These are phyloP conservation scores for Hymenoscyphus infarciens DNA, from an alignment of 2,329 filamentous ascomycete genomes.

Conservation along the genomic window DNA sequence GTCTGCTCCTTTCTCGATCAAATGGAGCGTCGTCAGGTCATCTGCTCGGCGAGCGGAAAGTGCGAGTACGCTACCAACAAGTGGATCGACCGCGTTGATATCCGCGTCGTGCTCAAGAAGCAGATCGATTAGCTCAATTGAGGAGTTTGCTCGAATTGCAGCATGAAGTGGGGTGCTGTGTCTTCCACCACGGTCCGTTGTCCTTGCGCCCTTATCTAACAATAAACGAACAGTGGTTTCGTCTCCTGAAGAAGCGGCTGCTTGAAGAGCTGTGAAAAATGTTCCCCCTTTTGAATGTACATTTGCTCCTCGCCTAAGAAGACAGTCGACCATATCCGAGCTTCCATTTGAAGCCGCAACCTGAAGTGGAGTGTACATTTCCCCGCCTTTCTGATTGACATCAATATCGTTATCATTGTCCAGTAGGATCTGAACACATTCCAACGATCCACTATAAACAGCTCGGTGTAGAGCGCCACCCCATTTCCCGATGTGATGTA, in stretches of 20 bases:
- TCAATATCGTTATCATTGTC: constrained; percentile 5
- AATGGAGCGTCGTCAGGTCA: neutral
- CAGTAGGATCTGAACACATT: neutral
- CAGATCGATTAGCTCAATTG: constrained; percentile 5
- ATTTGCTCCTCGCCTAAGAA: constrained; percentile 5
- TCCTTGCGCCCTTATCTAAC: constrained; percentile 2
- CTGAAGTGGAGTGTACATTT: neutral
- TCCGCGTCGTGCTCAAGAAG: constrained; percentile 4
- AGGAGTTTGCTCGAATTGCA: neutral
- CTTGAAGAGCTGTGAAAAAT: constrained; percentile 9
- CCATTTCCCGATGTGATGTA: constrained; percentile 7
- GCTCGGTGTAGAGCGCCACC: constrained; percentile 4
- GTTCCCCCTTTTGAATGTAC: constrained; percentile 6
- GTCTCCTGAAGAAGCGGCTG: neutral
- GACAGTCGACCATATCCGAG: neutral
- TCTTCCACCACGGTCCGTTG: neutral
- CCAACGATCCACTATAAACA: neutral
- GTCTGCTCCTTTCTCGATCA: constrained; percentile 10
- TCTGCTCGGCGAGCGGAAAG: neutral
- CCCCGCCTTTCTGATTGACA: constrained; percentile 3
- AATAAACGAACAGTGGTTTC: neutral
- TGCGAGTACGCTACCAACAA: neutral
- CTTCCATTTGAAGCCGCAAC: neutral
- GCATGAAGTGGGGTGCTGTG: neutral
- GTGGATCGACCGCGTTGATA: neutral